Percentiles rank a stretch among this genome's conserved stretches.
Evolutionary conservation across 371 early-diverging fungal genomes (phyloP).

Genomic region (Syncephalis plumigaleata): DNA sequence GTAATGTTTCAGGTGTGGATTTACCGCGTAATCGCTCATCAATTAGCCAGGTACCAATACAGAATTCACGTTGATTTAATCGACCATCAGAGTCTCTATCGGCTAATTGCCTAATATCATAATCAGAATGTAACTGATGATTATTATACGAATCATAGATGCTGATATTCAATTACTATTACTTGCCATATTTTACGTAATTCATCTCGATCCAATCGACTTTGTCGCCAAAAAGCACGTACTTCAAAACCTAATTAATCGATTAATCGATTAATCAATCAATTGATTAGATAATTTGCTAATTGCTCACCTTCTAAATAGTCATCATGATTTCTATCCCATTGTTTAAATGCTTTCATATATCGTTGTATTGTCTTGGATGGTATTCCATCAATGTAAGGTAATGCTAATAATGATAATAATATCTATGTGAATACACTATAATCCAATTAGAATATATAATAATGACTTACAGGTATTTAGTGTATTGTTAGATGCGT

Average conservation of each 20-base stretch:
- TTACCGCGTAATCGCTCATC: conserved; percentile 15
- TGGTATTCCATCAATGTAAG: not conserved
- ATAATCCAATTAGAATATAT: not conserved
- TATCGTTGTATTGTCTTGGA: too few species aligned
- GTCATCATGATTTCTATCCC: too few species aligned
- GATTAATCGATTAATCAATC: too few species aligned
- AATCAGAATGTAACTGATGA: too few species aligned
- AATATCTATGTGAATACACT: not conserved
- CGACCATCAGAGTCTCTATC: conserved; percentile 6
- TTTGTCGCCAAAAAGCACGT: not conserved
- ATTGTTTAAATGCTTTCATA: too few species aligned
- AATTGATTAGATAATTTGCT: too few species aligned
- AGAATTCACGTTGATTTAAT: conserved; percentile 6
- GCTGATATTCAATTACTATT: too few species aligned
- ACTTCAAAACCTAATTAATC: too few species aligned
- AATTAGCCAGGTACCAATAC: conserved; percentile 16
- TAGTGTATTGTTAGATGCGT: too few species aligned
- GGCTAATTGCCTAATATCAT: conserved; percentile 1
- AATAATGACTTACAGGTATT: too few species aligned
- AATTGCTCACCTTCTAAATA: too few species aligned
- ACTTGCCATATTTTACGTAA: conserved; percentile 7
- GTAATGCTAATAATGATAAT: not conserved
- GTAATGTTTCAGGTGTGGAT: conserved; percentile 10
- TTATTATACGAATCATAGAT: not conserved
- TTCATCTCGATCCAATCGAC: conserved; percentile 2